Percentiles rank a stretch among this genome's conserved stretches.
Conservation (phyloP, 179 eudicot species). For the Nepenthes alata region DNA sequence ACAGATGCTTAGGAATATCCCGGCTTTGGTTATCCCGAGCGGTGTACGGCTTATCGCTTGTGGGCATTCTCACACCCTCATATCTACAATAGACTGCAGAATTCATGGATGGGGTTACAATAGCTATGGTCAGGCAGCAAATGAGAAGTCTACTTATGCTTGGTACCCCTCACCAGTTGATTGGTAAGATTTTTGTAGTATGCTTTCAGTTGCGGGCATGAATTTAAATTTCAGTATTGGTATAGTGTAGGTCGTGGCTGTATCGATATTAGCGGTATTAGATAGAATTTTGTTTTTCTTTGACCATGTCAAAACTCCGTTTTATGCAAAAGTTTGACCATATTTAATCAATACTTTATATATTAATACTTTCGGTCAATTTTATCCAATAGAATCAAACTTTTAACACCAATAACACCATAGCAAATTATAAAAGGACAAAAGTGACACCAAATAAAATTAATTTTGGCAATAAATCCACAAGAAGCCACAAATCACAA, state of each 20-base stretch:
- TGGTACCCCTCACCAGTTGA: conserved; percentile 99
- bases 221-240: too few relatives aligned
- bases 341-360: too few relatives aligned
- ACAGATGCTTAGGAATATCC: conserved; percentile 66
- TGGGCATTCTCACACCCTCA: conserved; percentile 95
- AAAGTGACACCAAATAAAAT: too few relatives aligned
- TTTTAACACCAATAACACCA: too few relatives aligned
- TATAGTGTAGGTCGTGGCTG: too few relatives aligned
- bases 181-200: conserved; percentile 42
- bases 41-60: conserved; percentile 79
- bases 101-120: conserved; percentile 99
- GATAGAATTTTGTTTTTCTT: background rate
- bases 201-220: background rate
- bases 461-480: background rate
- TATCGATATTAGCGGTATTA: background rate
- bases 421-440: too few relatives aligned
- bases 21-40: conserved; percentile 60
- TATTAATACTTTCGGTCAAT: too few relatives aligned
- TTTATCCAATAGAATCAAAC: too few relatives aligned
- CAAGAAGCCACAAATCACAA: background rate
- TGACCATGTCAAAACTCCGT: background rate
- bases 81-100: conserved; percentile 74
- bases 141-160: conserved; percentile 78
- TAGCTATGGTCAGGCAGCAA: conserved; percentile 94
- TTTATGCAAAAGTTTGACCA: too few relatives aligned